These are phyloP conservation scores for Graphiopsis chlorocephala DNA, from an alignment of 2,329 filamentous ascomycete species.

Conservation along the genomic window DNA sequence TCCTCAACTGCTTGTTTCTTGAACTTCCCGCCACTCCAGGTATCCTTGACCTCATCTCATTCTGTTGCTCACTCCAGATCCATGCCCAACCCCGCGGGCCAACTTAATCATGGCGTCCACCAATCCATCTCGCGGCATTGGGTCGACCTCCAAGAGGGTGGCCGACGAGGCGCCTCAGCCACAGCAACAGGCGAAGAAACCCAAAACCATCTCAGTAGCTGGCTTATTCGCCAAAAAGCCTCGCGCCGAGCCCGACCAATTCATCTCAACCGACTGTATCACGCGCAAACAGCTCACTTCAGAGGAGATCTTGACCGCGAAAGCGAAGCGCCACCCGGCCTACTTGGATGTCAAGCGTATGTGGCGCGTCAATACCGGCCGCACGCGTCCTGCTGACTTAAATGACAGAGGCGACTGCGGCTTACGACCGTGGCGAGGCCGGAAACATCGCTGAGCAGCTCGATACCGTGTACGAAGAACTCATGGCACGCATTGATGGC, in stretches of 20 bases:
- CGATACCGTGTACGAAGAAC: slow-evolving; percentile 17
- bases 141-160: not conserved
- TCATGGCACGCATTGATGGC: slow-evolving; percentile 23
- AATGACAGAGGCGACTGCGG: slow-evolving; percentile 17
- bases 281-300: not conserved
- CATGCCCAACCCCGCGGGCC: not conserved
- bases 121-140: not conserved
- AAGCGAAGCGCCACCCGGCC: slow-evolving; percentile 8
- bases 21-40: not conserved
- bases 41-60: not conserved
- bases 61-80: not conserved
- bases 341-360: slow-evolving; percentile 17
- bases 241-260: not conserved
- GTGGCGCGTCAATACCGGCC: not conserved
- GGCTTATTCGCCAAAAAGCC: slow-evolving; percentile 9
- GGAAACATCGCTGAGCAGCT: slow-evolving; percentile 7
- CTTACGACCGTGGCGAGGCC: slow-evolving; percentile 17
- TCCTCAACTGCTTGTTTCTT: not conserved
- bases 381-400: not conserved
- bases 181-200: not conserved
- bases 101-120: not conserved
- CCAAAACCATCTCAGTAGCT: slow-evolving; percentile 2
- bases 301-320: slow-evolving; percentile 1
- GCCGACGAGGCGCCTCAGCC: not conserved
- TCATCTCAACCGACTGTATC: not conserved